Base-by-base conservation (phyloP, 441 rosid genomes). In the Jatropha podagrica region DNA sequence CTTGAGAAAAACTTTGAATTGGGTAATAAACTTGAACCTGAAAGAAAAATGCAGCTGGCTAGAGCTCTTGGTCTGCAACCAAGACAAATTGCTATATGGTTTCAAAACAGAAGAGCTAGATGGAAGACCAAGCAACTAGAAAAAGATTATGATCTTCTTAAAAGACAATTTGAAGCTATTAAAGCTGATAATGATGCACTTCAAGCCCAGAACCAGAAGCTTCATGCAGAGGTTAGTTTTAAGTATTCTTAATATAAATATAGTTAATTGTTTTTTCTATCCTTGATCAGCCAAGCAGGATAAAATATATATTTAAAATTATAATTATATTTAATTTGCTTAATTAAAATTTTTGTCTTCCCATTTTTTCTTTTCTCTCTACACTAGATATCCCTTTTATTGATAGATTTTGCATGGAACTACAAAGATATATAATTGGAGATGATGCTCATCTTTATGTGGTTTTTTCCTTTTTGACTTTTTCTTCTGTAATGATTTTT, bases 121-220 rank as follows among this genome's bases (percentile, higher is more conserved):
- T 95, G 96, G 96, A 95, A 95, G 77, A 93, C 99, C 69, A 95
- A 95, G 82, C 99, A 95, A 69, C 90, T 95, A 1, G 99, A 95
- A 87, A 91, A 89, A 83, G 98, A 95, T 73, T 95, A 95, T 66
- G 97, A 92, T 77, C 83, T 88, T 20, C 90, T 93, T 38, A 95
- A 89, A 75, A 81, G 84, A 81, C 97, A 92, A 62, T 89, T 80
- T 65, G 98, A 95, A 72, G 81, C 83, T 7, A 77, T 93, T 78
- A 95, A 93, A 87, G 85, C 92, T 52, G 92, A 90, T 76, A 92
- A 93, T 23, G 95, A 89, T 74, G 83, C 85, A 42, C 95, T 95
- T 38, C 92, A 86, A 82, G 78, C 92, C 59, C 98, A 91, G 44
- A 93, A 95, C 83, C 90, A 88, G 64, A 89, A 89, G 65, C 93